phyloP scores from a whole-genome alignment of 352 stramenopile species.

The Discostella stelligera region DNA sequence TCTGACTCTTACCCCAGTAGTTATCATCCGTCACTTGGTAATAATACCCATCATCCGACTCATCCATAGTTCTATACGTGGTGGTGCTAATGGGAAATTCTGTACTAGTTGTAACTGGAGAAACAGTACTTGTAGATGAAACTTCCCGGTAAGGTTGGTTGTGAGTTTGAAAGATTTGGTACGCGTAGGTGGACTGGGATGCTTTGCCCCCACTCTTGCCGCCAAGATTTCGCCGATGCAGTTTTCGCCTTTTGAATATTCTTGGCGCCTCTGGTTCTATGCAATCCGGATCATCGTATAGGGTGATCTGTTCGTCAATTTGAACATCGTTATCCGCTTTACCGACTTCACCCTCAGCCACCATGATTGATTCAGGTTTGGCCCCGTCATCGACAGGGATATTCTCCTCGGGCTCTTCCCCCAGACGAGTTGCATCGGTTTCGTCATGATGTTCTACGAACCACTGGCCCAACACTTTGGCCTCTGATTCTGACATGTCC shows the following conservation, averaged over 20 bases:
- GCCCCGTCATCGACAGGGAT: neutral
- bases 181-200: neutral
- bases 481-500: neutral
- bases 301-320: neutral
- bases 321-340: neutral
- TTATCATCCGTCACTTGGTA: neutral
- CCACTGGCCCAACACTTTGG: neutral
- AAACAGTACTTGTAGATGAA: neutral
- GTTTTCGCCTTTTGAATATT: neutral
- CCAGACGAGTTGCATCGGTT: neutral
- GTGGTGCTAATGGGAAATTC: neutral
- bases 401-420: neutral
- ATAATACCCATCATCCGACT: neutral
- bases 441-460: neutral
- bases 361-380: neutral
- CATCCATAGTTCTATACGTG: neutral
- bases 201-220: conserved; percentile 1
- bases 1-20: neutral
- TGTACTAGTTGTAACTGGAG: neutral
- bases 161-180: neutral
- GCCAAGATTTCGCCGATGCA: neutral
- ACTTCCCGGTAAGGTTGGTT: neutral
- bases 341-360: neutral
- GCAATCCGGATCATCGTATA: neutral
- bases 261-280: neutral